Evolutionary conservation across 257 asterid species (phyloP).

Genomic region (Solanum commersonii): DNA sequence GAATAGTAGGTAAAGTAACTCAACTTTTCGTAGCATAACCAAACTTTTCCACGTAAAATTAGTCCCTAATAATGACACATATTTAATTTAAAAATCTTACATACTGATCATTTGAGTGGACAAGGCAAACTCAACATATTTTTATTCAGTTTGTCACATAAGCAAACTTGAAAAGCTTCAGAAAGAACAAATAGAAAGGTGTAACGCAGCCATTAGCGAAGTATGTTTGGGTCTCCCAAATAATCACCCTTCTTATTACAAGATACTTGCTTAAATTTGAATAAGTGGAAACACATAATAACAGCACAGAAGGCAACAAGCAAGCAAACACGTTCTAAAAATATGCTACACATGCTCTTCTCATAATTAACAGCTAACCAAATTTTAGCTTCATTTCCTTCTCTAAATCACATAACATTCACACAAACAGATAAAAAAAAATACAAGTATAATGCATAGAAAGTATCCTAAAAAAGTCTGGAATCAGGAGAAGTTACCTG

Average conservation of each 20-base stretch:
- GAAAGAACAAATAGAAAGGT: not conserved
- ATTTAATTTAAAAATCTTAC: not conserved
- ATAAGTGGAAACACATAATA: not conserved
- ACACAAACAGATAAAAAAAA: not conserved
- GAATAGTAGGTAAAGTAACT: not conserved
- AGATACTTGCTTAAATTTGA: not conserved
- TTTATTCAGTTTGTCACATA: not conserved
- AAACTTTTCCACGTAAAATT: not conserved
- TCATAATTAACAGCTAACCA: not conserved
- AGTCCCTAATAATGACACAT: not conserved
- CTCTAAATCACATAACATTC: not conserved
- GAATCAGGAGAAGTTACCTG: conserved; percentile 41
- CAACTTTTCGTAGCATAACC: not conserved
- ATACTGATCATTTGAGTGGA: not conserved
- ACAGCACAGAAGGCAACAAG: not conserved
- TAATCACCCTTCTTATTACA: not conserved
- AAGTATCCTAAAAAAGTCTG: not conserved
- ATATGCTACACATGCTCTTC: not conserved
- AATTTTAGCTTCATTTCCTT: not conserved
- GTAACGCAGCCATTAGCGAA: not conserved
- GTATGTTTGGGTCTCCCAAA: not conserved
- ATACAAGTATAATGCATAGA: not conserved
- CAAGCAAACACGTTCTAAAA: not conserved
- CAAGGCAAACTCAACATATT: not conserved
- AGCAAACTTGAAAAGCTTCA: not conserved